Evolutionary conservation across 768 basidiomycete genomes (phyloP), one percentile per base, ranked within the genome.

Genomic region (Auriculariales sp.): DNA sequence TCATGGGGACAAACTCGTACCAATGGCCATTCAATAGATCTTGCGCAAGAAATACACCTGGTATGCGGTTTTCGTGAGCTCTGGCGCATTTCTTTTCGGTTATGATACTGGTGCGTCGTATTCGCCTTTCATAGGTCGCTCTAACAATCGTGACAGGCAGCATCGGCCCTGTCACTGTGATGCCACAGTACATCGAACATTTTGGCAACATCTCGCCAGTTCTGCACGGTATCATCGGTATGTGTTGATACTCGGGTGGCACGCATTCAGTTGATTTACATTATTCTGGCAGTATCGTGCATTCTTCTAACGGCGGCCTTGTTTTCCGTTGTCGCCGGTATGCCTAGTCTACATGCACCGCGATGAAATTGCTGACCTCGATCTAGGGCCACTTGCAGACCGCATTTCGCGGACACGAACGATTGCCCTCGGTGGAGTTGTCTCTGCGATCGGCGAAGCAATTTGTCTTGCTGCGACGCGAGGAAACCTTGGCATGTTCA

Each of bases 141-240:
- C n/a, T n/a, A n/a, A n/a, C n/a, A n/a, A n/a, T n/a, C n/a, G n/a
- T 31, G 10, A 2, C 24, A 54, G 58, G 56, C 25, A 57, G 60
- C 7, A 68, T 72, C 17, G 74, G 71, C 2, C 67, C 72, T 28
- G 59, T 74, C 28, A 73, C 66, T 2, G 65, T 69, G 30, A 75
- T 74, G 75, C 52, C 62, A 1, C 66, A 71, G 17, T 74, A 75
- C 55, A 53, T 59, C 47, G 25, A 52, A 4, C 63, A 64, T 12
- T 71, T 73, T 52, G 64, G 65, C 14, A 45, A 48, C 24, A 58
- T 71, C 14, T 59, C 62, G 10, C 62, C 71, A 0, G 59, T 64
- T 5, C 49, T 68, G 34, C 68, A 71, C 27, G 71, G 73, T 24
- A 56, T 73, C 12, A 64, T 71, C 33, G 70, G n/a, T n/a, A n/a